phyloP scores from a whole-genome alignment of 352 stramenopile species.

The Phytophthora syringae region DNA sequence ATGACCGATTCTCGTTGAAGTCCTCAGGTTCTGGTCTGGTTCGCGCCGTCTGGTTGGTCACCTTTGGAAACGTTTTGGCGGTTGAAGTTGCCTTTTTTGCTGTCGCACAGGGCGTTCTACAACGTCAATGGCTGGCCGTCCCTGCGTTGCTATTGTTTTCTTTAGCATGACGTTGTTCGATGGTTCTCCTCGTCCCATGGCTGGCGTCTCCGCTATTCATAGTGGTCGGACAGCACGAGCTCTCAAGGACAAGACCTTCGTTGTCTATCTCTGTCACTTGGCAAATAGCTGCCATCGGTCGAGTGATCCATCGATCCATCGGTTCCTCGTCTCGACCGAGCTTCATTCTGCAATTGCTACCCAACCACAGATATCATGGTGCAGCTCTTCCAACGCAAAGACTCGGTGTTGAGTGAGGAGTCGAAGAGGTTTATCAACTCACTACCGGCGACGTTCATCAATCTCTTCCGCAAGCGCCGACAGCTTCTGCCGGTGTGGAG shows the following conservation, averaged over 20 bases:
- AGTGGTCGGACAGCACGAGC: neutral
- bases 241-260: slow-evolving; percentile 18
- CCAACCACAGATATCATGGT: slow-evolving; percentile 55
- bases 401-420: slow-evolving; percentile 74
- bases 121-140: neutral
- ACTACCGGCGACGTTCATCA: slow-evolving; percentile 83
- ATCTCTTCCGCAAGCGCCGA: slow-evolving; percentile 85
- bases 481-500: slow-evolving; percentile 85
- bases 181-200: slow-evolving; percentile 33
- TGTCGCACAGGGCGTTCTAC: neutral
- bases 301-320: slow-evolving; percentile 18
- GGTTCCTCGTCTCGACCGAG: slow-evolving; percentile 1
- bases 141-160: slow-evolving; percentile 21
- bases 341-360: slow-evolving; percentile 30
- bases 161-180: slow-evolving; percentile 13
- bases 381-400: slow-evolving; percentile 81
- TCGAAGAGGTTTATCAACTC: slow-evolving; percentile 87
- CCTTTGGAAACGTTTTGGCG: neutral
- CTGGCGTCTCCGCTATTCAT: slow-evolving; percentile 32
- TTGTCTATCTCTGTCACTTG: slow-evolving; percentile 37
- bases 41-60: slow-evolving; percentile 19
- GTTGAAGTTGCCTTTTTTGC: slow-evolving; percentile 21
- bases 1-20: neutral
- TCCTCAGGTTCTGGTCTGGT: slow-evolving; percentile 29
- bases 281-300: slow-evolving; percentile 19